Base-by-base conservation (phyloP, 768 basidiomycete species). In the Pholiota conissans region DNA sequence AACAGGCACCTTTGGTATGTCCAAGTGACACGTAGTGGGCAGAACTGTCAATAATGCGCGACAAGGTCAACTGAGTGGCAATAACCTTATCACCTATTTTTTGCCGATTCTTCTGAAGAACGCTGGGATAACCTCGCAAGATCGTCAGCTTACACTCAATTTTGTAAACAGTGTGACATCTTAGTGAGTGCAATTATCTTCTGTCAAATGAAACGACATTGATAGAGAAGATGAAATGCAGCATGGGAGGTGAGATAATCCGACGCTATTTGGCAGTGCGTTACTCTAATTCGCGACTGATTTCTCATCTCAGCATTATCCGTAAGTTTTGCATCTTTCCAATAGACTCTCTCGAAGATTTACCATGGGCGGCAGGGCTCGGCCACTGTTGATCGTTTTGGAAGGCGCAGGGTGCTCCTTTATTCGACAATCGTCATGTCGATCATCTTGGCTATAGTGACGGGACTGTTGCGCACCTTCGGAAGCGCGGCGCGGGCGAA, bases 11-110 rank as follows among this genome's bases (percentile, higher is more conserved):
- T 72, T 69, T 34, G 69, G 66, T 68, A 58, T 39, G 53, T 35
- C 24, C 1, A 24, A 26, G 11, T 9, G 10, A 45, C 22, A 3
- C 18, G 4, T 45, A 24, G 42, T 20, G 9, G 22, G 20, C 5
- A 24, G 20, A 18, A 18, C 8, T 5, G 22, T 24, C 24, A 45
- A 45, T 22, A 45, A 9, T 11, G 20, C 24, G 11, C 42, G 18
- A 7, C 20, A 45, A 56, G 79, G 80, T 7, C 80, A 80, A 65
- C 68, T 82, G 22, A 77, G 77, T 35, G 80, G 80, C 6, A 82
- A 81, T 58, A 78, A 78, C 14, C 65, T 82, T 24, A 77, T 80
- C 55, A 81, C 79, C 22, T 80, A 80, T 60, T 82, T 77, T 73
- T 69, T 77, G n/a, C 75, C 76, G 30, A 73, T 79, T 52, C 65